A percentile compares a stretch with the other conserved stretches of the same genome.
phyloP scores from a whole-genome alignment of 2,329 filamentous ascomycete genomes.

The Monosporascus ibericus region DNA sequence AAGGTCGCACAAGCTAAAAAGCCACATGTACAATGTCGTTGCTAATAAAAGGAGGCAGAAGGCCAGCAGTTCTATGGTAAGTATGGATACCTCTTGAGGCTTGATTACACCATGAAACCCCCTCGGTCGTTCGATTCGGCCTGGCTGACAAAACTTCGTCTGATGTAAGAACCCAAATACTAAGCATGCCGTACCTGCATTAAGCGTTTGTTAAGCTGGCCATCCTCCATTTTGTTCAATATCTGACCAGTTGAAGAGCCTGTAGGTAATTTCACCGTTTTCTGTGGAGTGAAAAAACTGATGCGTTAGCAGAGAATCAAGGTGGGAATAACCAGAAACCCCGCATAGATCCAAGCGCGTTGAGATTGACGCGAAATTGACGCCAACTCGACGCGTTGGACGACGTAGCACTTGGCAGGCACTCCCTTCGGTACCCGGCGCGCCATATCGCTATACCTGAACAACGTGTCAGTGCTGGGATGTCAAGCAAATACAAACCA shows the following conservation, averaged over 20 bases:
- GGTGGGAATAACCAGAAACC: neutral
- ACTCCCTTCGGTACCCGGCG: neutral
- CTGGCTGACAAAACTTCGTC: neutral
- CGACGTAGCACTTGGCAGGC: neutral
- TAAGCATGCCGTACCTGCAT: neutral
- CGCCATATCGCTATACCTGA: no score
- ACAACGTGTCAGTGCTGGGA: no score
- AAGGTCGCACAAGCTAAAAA: neutral
- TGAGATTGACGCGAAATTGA: neutral
- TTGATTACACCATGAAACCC: no score
- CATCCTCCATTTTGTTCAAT: neutral
- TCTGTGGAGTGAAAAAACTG: neutral
- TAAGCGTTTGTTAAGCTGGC: neutral
- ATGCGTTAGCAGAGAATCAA: neutral
- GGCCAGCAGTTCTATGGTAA: neutral
- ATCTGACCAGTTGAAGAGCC: no score
- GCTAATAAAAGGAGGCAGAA: neutral
- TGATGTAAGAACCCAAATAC: neutral
- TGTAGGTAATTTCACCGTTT: neutral
- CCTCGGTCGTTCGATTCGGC: neutral
- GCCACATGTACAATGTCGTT: neutral
- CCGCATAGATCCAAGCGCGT: neutral
- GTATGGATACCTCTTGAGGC: no score
- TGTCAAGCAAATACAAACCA: no score
- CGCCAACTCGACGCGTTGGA: neutral